Base-by-base conservation (phyloP, 2,329 filamentous ascomycete species). In the Epichloe scottii region DNA sequence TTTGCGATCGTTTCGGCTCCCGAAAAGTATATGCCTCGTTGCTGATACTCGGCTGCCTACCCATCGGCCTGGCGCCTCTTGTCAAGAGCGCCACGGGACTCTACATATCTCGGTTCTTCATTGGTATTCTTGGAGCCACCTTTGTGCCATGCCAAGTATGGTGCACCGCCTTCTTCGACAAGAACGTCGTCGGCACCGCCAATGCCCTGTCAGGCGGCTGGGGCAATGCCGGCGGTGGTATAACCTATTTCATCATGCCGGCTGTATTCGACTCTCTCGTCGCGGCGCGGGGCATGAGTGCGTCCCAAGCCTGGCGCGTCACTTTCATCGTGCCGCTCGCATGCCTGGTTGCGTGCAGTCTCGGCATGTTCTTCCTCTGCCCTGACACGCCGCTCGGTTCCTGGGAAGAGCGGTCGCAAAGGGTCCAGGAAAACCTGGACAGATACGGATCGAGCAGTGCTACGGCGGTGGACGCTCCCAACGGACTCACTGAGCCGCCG, bases 221-320 rank as follows among this genome's bases (percentile, higher is more conserved):
- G 71, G 90, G 89, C 48, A 95, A 95, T 59, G 79, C 87, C 26
- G 89, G 90, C 53, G 90, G 89, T 56, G 90, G 90, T 51, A 85
- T 95, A 57, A 95, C 89, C 2, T 95, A 95, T 71, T 94, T 95
- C 66, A 79, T 91, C 59, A 95, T 95, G 89, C 89, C 90, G 2
- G 87, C 87, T 5, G 82, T 95, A 52, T 93, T 85, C 67, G 85
- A 94, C 66, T 87, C 85, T 0, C 73, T 95, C 21, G 77, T 86
- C 21, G 60, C 68, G 6, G 62, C 74, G 1, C 74, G 74, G 46
- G 79, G 81, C 6, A 71, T 91, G 50, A 70, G 74, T 1, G 68
- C 80, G 2, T 81, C 86, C 58, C 76, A 81, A 38, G 85, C 89
- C 2, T 95, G 90, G 89, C 79, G 89, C 26, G 79, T 95, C 1